These are phyloP conservation scores for Jackrogersella minutella DNA, from an alignment of 495 filamentous ascomycete species.

Conservation along the genomic window DNA sequence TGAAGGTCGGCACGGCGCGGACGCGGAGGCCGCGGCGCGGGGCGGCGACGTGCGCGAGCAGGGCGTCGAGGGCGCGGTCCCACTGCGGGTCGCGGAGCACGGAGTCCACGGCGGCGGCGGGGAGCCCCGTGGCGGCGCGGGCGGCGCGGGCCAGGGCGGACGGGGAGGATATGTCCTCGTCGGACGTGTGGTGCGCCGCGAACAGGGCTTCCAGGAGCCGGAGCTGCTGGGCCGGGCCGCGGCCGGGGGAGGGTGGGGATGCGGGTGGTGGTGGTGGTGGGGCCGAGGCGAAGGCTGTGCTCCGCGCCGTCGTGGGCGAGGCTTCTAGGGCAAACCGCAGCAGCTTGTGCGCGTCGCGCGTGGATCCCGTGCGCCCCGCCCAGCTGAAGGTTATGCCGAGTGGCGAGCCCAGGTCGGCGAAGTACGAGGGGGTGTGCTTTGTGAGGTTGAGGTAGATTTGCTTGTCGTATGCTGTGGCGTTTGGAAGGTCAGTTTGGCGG, in stretches of 20 bases:
- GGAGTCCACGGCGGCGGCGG: slow-evolving; percentile 62
- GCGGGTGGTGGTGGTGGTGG: background rate
- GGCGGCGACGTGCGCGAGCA: slow-evolving; percentile 44
- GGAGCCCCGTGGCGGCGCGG: slow-evolving; percentile 58
- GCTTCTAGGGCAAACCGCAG: slow-evolving; percentile 70
- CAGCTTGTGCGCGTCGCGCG: slow-evolving; percentile 78
- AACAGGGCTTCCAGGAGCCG: slow-evolving; percentile 73
- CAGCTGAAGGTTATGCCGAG: slow-evolving; percentile 76
- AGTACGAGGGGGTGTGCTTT: slow-evolving; percentile 18
- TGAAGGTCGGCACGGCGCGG: slow-evolving; percentile 78
- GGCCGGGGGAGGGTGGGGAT: background rate
- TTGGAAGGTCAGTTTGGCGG: background rate
- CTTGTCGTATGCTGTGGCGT: slow-evolving; percentile 35
- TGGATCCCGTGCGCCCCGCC: slow-evolving; percentile 75
- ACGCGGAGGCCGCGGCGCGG: slow-evolving; percentile 58
- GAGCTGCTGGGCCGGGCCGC: slow-evolving; percentile 60
- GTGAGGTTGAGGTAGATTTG: slow-evolving; percentile 18
- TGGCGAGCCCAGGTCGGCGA: slow-evolving; percentile 59
- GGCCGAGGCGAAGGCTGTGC: slow-evolving; percentile 27
- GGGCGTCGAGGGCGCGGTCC: slow-evolving; percentile 36
- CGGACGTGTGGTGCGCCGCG: slow-evolving; percentile 72
- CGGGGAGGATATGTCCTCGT: slow-evolving; percentile 74
- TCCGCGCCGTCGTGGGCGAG: slow-evolving; percentile 47
- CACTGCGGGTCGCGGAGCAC: slow-evolving; percentile 65
- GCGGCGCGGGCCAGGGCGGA: slow-evolving; percentile 64